Base-by-base conservation (phyloP, 805 yeast species). In the Debaryomyces prosopidis region DNA sequence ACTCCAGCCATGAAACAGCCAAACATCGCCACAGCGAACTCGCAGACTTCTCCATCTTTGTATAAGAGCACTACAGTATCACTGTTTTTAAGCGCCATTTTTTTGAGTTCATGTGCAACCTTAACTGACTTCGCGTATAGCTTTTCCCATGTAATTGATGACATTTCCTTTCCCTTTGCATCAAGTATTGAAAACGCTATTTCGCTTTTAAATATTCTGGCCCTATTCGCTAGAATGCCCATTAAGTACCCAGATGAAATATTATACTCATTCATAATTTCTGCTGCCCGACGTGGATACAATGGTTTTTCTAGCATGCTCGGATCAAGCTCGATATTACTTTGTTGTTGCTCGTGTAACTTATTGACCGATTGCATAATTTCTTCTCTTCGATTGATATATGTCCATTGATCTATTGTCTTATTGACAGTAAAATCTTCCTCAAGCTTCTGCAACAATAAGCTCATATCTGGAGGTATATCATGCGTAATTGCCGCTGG, bases 1-100 rank as follows among this genome's bases (percentile, higher is more conserved):
- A 89, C 86, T 2, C 96, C 96, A 1, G 97, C 96, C 45, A 92
- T 71, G 53, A 92, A 88, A 60, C 97, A 91, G 5, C 97, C 99
- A 62, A 89, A 79, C 16, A 94, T 63, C 0, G 98, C 95, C 1
- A 87, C 80, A 0, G 88, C 79, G 61, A 91, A 92, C 51, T 94
- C 98, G 10, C 87, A 77, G 2, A 88, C 82, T 63, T 94, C 98
- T 26, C 77, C 77, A 46, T 85, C 89, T 55, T 87, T 89, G 60
- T 90, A 94, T 53, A 95, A 77, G 36, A 94, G 70, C 27, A 89
- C 81, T 0, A 92, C 96, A 30, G 96, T 77, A 60, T 89, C 97
- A 54, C 88, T 89, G 28, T 87, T 80, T 59, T 84, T 86, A 26
- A 89, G 66, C 1, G 88, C 82, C 10, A 86, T 73, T 55, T 84